Evolutionary conservation across 495 filamentous ascomycete genomes (phyloP).

Genomic region (Penicillium cinerascens): DNA sequence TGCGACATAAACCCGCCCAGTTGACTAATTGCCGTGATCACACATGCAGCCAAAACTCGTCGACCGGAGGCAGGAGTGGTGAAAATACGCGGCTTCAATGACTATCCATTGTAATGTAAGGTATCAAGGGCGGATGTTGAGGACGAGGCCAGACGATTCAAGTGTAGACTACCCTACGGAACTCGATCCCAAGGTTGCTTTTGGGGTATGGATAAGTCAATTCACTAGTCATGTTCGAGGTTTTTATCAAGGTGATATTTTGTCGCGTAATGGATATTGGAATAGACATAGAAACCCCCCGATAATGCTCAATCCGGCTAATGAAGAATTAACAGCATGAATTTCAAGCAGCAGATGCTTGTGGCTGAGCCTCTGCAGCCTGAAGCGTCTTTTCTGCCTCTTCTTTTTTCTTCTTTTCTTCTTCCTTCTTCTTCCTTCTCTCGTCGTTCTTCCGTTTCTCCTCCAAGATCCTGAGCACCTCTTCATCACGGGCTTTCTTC

Average conservation of each 20-base stretch:
- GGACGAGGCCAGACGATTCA: no score
- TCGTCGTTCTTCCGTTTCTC: neutral
- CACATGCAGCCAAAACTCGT: conserved; percentile 44
- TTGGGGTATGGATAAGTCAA: no score
- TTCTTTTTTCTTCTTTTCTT: conserved; percentile 6
- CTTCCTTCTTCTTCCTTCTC: conserved; percentile 2
- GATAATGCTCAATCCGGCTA: neutral
- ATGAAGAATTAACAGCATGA: neutral
- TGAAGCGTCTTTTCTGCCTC: neutral
- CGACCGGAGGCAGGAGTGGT: conserved; percentile 41
- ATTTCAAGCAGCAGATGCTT: neutral
- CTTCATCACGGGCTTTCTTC: conserved; percentile 7
- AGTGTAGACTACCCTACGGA: no score
- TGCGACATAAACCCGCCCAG: conserved; percentile 47
- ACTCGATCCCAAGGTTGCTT: no score
- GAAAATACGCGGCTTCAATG: conserved; percentile 32
- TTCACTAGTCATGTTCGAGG: no score
- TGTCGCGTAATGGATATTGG: no score
- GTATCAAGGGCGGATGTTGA: no score
- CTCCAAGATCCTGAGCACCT: conserved; percentile 1
- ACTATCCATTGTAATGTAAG: no score
- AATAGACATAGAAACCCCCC: neutral
- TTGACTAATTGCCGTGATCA: conserved; percentile 45
- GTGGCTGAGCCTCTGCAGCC: neutral
- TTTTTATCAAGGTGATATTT: neutral